Base-by-base conservation (phyloP, 441 rosid species). In the Manihot esculenta region DNA sequence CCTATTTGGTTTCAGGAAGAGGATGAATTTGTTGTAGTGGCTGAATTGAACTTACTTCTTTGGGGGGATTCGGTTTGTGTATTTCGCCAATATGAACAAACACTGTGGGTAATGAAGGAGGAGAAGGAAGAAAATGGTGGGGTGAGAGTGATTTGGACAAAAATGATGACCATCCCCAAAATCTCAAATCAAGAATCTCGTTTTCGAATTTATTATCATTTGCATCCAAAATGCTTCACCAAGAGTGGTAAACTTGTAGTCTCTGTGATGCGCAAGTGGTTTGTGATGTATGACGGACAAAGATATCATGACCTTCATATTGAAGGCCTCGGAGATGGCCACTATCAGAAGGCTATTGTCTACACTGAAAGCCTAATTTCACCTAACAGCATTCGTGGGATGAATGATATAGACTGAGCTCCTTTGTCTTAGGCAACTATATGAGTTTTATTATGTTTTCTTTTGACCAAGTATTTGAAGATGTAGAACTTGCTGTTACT, bases 161-260 rank as follows among this genome's bases (percentile, higher is more conserved):
- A 51, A 42, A 12, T 71, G 15, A 62, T 62, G 74, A 62, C 17
- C 4, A 20, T 71, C 20, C 74, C 74, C 17, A 50, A 62, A 23
- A 48, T 71, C 38, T 53, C 59, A n/a, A 71, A 24, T 53, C 45
- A 7, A 14, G 51, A 41, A 24, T 18, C 41, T 26, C 44, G 15
- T 48, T 21, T 5, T 10, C 66, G 38, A 7, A 14, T 49, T 9
- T 24, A 33, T 50, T 20, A 49, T 35, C 57, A 38, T 13, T 17
- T 70, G 67, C 55, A 23, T 41, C 74, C 68, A 12, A 71, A 38
- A 62, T 71, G 74, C 62, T 62, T 71, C 33, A 51, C 74, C 53
- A 71, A 61, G 26, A 53, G 20, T n/a, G 74, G 74, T 2, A 71
- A 62, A 5, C 69, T 71, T 41, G 0, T 71, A 24, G n/a, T 71